Evolutionary conservation across 257 asterid genomes (phyloP).

Genomic region (Capsicum rhomboideum): DNA sequence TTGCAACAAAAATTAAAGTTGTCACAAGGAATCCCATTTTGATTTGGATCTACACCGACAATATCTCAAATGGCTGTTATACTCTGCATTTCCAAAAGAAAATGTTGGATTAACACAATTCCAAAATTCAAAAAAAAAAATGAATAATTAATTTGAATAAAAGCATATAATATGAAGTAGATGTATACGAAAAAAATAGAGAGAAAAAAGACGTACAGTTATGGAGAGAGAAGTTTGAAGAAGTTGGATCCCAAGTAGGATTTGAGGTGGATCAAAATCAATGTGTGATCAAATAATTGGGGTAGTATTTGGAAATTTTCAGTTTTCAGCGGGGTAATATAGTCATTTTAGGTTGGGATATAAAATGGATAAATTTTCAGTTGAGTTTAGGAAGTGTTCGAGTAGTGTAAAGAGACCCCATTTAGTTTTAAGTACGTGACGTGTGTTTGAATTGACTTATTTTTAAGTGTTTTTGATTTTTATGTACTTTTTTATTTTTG

Average conservation of each 20-base stretch:
- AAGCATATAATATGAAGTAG: background rate
- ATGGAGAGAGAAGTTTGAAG: constrained; percentile 9
- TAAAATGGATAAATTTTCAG: too few relatives aligned
- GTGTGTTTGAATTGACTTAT: too few relatives aligned
- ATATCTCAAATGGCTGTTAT: constrained; percentile 4
- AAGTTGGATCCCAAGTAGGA: constrained; percentile 38
- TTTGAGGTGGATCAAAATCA: constrained; percentile 24
- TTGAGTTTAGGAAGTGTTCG: too few relatives aligned
- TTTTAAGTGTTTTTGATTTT: too few relatives aligned
- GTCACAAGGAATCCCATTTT: constrained; percentile 81
- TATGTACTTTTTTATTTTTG: too few relatives aligned
- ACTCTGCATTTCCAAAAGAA: background rate
- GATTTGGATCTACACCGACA: constrained; percentile 12
- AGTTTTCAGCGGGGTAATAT: background rate
- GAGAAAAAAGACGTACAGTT: background rate
- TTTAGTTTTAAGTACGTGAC: too few relatives aligned
- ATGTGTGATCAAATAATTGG: background rate
- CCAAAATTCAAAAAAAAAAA: background rate
- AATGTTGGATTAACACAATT: background rate
- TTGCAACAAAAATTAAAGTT: constrained; percentile 55
- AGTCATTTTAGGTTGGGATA: background rate
- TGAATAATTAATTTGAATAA: background rate
- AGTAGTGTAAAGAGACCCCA: too few relatives aligned
- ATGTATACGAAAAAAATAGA: background rate
- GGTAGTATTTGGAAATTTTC: background rate